Percentiles rank a stretch among this genome's conserved stretches.
These are phyloP conservation scores for Leersia perrieri DNA, from an alignment of 176 grass and related monocot genomes.

Conservation along the genomic window DNA sequence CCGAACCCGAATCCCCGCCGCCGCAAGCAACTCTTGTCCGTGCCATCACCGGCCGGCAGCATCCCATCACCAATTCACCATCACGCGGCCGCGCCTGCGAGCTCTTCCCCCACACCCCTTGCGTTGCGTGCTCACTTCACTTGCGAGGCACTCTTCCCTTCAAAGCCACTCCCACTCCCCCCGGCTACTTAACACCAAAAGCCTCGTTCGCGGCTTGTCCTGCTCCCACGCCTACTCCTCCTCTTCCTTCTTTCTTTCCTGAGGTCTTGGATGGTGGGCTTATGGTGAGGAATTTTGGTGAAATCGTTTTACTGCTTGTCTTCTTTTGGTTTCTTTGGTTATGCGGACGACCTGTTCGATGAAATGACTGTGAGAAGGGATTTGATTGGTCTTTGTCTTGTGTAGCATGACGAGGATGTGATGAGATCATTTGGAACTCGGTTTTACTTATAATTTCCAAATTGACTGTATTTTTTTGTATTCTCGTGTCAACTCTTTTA, in stretches of 20 bases:
- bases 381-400: background rate
- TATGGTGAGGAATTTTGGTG: constrained; percentile 22
- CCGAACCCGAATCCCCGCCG: constrained; percentile 15
- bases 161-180: constrained; percentile 46
- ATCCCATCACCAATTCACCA: constrained; percentile 24
- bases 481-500: background rate
- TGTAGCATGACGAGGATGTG: background rate
- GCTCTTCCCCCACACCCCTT: background rate
- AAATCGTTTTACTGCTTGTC: background rate
- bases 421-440: background rate
- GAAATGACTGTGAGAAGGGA: background rate
- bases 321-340: background rate
- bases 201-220: background rate
- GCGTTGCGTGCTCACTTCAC: background rate
- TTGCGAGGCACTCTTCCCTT: constrained; percentile 23
- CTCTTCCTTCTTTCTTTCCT: background rate
- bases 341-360: background rate
- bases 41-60: constrained; percentile 12
- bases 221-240: background rate
- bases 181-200: constrained; percentile 44
- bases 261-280: background rate
- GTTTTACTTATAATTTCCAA: background rate
- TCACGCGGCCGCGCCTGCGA: background rate
- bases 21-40: constrained; percentile 27
- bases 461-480: background rate